Evolutionary conservation across 148 eudicot species (phyloP).

Genomic region (Amaranthus hypochondriacus): DNA sequence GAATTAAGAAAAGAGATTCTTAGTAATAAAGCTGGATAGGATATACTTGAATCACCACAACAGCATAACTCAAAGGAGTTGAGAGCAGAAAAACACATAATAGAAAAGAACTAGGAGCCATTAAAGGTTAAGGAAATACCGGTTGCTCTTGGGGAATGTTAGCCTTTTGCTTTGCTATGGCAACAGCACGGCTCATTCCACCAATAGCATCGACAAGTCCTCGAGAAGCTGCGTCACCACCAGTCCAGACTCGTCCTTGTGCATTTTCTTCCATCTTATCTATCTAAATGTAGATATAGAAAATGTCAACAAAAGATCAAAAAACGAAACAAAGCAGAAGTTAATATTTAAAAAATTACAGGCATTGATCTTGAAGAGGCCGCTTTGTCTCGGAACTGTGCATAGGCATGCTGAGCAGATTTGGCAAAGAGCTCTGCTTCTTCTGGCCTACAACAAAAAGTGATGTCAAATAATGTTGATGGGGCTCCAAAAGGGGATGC

Average conservation of each 20-base stretch:
- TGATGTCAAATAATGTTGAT: neutral
- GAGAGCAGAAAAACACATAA: neutral
- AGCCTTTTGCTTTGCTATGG: conserved; percentile 87
- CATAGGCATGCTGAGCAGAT: conserved; percentile 63
- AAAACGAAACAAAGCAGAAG: neutral
- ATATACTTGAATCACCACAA: neutral
- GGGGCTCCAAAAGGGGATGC: neutral
- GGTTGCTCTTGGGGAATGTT: conserved; percentile 67
- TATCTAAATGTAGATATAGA: conserved; percentile 32
- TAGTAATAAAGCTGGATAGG: neutral
- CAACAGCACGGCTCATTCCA: conserved; percentile 78
- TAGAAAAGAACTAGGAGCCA: neutral
- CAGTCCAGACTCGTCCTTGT: conserved; percentile 98
- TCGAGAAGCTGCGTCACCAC: conserved; percentile 68
- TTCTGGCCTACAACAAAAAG: conserved; percentile 49
- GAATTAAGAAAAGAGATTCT: neutral
- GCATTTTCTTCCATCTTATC: conserved; percentile 89
- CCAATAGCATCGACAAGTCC: conserved; percentile 92
- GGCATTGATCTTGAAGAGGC: conserved; percentile 90
- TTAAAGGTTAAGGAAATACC: conserved; percentile 31
- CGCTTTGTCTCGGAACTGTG: conserved; percentile 85
- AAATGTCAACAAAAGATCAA: conserved; percentile 12
- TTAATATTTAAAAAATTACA: conserved; percentile 29
- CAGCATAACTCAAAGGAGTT: neutral
- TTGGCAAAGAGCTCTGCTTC: conserved; percentile 88